Evolutionary conservation across 2,329 filamentous ascomycete genomes (phyloP), one percentile per base, ranked within the genome.

Genomic region (Lithohypha guttulata): DNA sequence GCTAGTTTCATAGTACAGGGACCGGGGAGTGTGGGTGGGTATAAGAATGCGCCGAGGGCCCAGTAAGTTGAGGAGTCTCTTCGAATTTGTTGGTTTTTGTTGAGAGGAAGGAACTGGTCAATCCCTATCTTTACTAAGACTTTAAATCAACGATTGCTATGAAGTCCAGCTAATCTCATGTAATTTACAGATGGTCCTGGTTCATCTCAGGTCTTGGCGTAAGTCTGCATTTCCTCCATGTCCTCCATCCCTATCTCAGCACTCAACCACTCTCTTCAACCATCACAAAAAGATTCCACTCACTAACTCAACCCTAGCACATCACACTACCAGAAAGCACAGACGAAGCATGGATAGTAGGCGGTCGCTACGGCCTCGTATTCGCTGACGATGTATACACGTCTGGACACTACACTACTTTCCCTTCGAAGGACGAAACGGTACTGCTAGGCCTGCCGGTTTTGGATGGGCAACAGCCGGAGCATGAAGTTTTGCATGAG

Each of bases 341-440:
- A 1, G 50, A 56, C 13, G 56, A 61, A 37, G 61, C 57, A 0
- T 60, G 53, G 48, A 42, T 69, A 5, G 27, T 47, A 1, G 64
- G 64, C 6, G 64, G 65, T 1, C 57, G 57, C 34, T 53, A 63
- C 22, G 64, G 65, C 1, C 53, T 61, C 4, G 55, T 69, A 22
- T 54, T 66, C 7, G 64, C 61, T 0, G 56, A 61, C 3, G 66
- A 70, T 43, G 67, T 61, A 3, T 48, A 49, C 2, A 64, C 62
- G 39, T 41, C 55, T 21, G 66, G 66, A 1, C 66, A 70, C 52
- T 46, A 48, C 3, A 65, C 66, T 2, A 43, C 44, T 21, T 69
- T 65, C 43, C 63, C 64, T 1, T 54, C 60, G 3, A 43, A 48
- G 13, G 55, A 60, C 20, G 51, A 55, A 26, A 67, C 65, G 5